Evolutionary conservation across 202 grass and related monocot genomes (phyloP), one percentile per base, ranked within the genome.

Genomic region (Saccharum hybrid): DNA sequence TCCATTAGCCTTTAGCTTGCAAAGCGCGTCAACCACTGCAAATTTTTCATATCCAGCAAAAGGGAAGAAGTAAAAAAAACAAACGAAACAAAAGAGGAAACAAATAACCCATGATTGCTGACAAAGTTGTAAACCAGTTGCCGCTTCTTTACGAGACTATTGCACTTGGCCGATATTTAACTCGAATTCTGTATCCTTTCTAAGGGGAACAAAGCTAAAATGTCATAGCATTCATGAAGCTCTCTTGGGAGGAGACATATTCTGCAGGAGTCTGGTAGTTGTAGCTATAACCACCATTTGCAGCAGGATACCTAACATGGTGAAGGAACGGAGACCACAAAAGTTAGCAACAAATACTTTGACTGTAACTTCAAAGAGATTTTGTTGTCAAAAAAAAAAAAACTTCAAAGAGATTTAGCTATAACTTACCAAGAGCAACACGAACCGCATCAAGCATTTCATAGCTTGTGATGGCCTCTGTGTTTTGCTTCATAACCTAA

Each of bases 241-340:
- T 88, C 88, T 91, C 84, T 78, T 94, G 33, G 89, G 74, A 63
- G 88, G 88, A 85, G 94, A 97, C 94, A 97, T 94, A 63, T 97
- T 97, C 54, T 91, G 90, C 63, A 90, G 68, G 81, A 97, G 90
- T 33, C 85, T 79, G 7, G 90, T 80, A 22, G 88, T 86, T 59
- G 92, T 97, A 22, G 81, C 86, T 43, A 97, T 90, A 30, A 97
- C 82, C 51, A 93, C 69, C 75, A 91, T 37, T 63, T 94, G 94
- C 73, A 97, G 76, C 64, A 89, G 36, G 63, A 91, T 69, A 60
- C 94, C 94, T 97, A 78, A 69, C 38, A 45, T n/a, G 85, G 68
- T 42, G 2, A 69, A 81, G 4, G 19, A 21, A 63, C 2, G 68
- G 26, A 77, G 4, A 23, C n/a, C 48, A 74, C 18, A 80, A 7